Evolutionary conservation across 2,329 filamentous ascomycete genomes (phyloP), one percentile per base, ranked within the genome.

Genomic region (Exophiala mesophila): DNA sequence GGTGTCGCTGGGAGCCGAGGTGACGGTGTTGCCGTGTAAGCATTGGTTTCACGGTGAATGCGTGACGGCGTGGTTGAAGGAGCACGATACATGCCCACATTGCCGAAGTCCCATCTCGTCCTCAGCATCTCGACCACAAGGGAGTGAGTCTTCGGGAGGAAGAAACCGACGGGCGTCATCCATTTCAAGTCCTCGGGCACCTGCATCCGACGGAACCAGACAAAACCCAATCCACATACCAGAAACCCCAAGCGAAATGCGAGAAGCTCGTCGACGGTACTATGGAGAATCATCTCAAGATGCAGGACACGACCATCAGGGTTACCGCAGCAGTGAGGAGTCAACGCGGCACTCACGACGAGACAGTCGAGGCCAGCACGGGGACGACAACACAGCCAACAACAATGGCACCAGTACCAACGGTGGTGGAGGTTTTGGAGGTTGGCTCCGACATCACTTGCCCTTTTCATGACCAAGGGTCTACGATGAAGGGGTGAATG

Each of bases 11-110:
- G 84, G 80, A 8, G 80, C 85, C 20, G 80, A 85, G 59, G 86
- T 90, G 4, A 77, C 85, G 0, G 75, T 82, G 33, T 66, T 98
- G 37, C 88, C 88, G 0, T 98, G 92, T 66, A 83, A 80, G 45
- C 92, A 98, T 59, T 95, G 88, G 87, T 97, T 95, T 62, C 90
- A 96, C 58, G 82, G 82, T 44, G 71, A 77, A 18, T 97, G 90
- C 57, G 85, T 92, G 23, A 74, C 80, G 17, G 72, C 85, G 36
- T 97, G 90, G 90, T 68, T 97, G 38, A 78, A 77, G 56, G 85
- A 94, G 63, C 89, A 96, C 63, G 88, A 96, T 57, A 95, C 89
- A 0, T 97, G 90, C 57, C 90, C 90, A 3, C 69, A 72, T 47
- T 72, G 69, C 41, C 63, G 69, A 29, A 62, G 63, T 32, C 57